Conservation (phyloP, 2,329 filamentous ascomycete genomes). For the Chaetomiaceae sp. region DNA sequence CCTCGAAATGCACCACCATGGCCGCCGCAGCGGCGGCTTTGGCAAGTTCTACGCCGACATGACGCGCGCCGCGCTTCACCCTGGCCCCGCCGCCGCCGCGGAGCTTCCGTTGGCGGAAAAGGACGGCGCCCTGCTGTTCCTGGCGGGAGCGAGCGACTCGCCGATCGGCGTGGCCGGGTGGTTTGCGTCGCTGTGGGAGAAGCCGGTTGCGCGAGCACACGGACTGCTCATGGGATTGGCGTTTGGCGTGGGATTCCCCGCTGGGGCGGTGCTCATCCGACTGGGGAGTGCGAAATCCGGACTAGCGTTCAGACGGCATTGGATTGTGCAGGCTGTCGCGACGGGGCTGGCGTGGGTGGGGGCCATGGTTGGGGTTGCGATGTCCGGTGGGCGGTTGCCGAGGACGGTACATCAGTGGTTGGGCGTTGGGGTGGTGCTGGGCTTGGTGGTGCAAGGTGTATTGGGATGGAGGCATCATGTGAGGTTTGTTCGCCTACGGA, state of each 20-base stretch:
- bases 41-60: conserved; percentile 21
- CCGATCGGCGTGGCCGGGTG: background rate
- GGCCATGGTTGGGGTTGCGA: background rate
- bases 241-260: background rate
- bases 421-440: conserved; percentile 5
- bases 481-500: conserved; percentile 13
- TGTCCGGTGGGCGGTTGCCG: background rate
- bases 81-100: background rate
- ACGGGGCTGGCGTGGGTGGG: conserved; percentile 8
- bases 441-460: conserved; percentile 13
- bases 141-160: background rate
- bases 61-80: conserved; percentile 1
- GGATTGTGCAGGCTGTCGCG: conserved; percentile 16
- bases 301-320: conserved; percentile 19
- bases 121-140: no score
- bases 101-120: background rate
- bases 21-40: conserved; percentile 12
- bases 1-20: conserved; percentile 21
- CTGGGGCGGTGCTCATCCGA: background rate
- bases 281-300: background rate
- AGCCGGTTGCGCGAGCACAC: background rate
- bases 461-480: conserved; percentile 23
- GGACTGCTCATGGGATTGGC: background rate
- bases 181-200: background rate
- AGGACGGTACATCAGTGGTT: conserved; percentile 18